Conservation (phyloP, 345 rosid species). For the Isatis tinctoria region DNA sequence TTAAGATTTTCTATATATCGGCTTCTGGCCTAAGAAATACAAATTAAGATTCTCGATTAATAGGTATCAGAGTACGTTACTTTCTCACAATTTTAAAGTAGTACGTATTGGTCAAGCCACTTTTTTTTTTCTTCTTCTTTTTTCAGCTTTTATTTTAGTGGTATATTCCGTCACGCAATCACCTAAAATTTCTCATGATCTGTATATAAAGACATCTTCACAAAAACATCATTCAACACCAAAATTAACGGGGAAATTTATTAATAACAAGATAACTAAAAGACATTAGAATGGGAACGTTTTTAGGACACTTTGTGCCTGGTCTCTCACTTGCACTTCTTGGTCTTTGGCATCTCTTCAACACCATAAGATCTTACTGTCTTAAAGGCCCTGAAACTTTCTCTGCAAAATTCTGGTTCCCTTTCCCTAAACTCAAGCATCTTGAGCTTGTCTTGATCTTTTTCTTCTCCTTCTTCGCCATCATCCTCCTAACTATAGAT, state of each 20-base stretch:
- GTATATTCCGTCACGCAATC: constrained; percentile 22
- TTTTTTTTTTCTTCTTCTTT: constrained; percentile 16
- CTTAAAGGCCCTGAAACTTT: constrained; percentile 49
- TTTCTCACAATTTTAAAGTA: neutral
- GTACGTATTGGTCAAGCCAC: constrained; percentile 17
- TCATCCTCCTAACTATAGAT: constrained; percentile 51
- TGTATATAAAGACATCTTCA: neutral
- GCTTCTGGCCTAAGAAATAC: neutral
- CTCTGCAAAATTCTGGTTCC: constrained; percentile 52
- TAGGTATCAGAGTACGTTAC: neutral
- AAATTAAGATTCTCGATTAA: neutral
- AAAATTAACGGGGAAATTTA: neutral
- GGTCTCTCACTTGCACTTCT: constrained; percentile 65
- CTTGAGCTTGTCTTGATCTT: constrained; percentile 54
- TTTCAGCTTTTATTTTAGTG: constrained; percentile 8
- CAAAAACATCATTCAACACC: neutral
- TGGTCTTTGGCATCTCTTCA: constrained; percentile 78
- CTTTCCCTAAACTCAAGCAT: constrained; percentile 49
- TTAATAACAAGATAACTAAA: neutral
- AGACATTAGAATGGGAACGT: constrained; percentile 53
- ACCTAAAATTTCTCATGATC: neutral
- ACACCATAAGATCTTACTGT: constrained; percentile 59
- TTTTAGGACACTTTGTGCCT: constrained; percentile 67
- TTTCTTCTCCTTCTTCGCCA: constrained; percentile 57
- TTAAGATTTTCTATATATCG: neutral